These are phyloP conservation scores for Rosa persica DNA, from an alignment of 306 rosid species.

Conservation along the genomic window DNA sequence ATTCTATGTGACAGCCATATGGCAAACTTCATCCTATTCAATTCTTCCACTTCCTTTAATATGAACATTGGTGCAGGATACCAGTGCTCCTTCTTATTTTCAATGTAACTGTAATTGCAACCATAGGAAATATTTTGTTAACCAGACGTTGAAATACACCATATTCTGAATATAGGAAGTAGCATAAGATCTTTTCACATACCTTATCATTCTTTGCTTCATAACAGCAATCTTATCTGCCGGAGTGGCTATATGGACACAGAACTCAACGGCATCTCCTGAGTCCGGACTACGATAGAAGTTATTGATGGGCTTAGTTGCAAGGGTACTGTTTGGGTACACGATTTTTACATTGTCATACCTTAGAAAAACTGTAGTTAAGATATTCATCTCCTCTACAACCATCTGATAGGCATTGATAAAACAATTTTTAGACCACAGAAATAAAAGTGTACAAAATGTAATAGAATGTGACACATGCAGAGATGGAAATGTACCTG, in stretches of 20 bases:
- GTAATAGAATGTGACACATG: neutral
- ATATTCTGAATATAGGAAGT: neutral
- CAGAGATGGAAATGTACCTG: conserved; percentile 52
- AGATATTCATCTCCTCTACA: conserved; percentile 97
- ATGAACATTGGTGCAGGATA: conserved; percentile 60
- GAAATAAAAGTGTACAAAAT: neutral
- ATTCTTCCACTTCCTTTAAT: conserved; percentile 52
- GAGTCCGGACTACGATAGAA: conserved; percentile 93
- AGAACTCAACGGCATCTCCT: conserved; percentile 77
- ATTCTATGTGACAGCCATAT: conserved; percentile 75
- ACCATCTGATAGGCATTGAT: conserved; percentile 63
- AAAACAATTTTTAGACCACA: conserved; percentile 22
- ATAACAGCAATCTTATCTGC: conserved; percentile 57
- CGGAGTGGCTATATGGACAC: conserved; percentile 70
- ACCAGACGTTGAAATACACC: neutral
- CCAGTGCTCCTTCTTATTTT: conserved; percentile 89
- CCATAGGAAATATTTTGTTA: conserved; percentile 1
- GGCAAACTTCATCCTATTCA: conserved; percentile 54
- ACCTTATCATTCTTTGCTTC: conserved; percentile 69
- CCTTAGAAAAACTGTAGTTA: conserved; percentile 83
- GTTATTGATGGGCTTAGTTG: conserved; percentile 67
- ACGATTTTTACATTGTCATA: conserved; percentile 59
- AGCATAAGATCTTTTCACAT: conserved; percentile 13
- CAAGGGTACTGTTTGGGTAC: conserved; percentile 71
- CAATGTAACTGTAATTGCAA: conserved; percentile 61